Base-by-base conservation (phyloP, 2,329 filamentous ascomycete species). In the Diaporthe citriasiana region DNA sequence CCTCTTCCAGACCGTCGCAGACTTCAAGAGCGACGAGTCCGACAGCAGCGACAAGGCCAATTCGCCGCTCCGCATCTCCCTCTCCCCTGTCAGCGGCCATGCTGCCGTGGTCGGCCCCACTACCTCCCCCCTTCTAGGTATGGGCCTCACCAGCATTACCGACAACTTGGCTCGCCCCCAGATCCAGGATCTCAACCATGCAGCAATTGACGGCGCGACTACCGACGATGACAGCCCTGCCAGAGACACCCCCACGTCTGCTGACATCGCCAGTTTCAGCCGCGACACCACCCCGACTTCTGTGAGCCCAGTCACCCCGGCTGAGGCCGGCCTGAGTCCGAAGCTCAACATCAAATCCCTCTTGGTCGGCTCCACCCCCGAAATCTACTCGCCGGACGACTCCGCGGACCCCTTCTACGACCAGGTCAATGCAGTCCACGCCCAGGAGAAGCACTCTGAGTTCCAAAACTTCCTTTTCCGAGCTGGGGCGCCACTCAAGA, bases 161-260 rank as follows among this genome's bases (percentile, higher is more conserved):
- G 47, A 68, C 63, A 42, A 38, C 63, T n/a, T 68, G 33, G 47
- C 63, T 40, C 30, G 47, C 33, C 63, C 50, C 17, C 8, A 53
- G 13, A 53, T 38, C 22, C 47, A 17, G 15, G 45, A n/a, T n/a
- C n/a, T 1, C 45, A 35, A 40, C 3, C n/a, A 63, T 4, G 19
- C 42, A 35, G 33, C 57, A 45, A 19, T 42, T n/a, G 56, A 63
- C 27, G 27, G 27, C 56, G 33, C 45, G 19, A 65, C 35, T 42
- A 71, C 56, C 45, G 70, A 71, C 70, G 70, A 71, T 57, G 57
- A 71, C 70, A 71, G 70, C 57, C 70, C 70, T 71, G 57, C 56
- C 70, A 71, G 70, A 71, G 70, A 71, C 70, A 71, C 47, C 33
- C 38, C 59, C 38, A n/a, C 63, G 56, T 71, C 70, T 71, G 70